These are phyloP conservation scores for Xylariaceae sp. DNA, from an alignment of 2,329 filamentous ascomycete genomes.

Conservation along the genomic window DNA sequence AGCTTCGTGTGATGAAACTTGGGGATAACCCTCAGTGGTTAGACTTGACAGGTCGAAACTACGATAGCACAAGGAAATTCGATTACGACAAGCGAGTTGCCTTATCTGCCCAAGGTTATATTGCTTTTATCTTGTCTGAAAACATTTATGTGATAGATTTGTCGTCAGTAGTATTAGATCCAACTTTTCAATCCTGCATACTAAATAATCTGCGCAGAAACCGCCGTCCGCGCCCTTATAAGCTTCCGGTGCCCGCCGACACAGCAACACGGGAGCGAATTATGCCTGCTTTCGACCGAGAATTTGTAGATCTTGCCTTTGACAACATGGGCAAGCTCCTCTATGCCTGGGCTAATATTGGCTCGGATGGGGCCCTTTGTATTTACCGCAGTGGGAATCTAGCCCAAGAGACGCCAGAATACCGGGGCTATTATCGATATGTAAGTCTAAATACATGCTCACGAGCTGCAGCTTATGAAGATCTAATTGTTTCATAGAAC, in stretches of 20 bases:
- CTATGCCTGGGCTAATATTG: not conserved
- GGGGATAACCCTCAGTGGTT: not conserved
- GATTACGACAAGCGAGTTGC: slow-evolving; percentile 3
- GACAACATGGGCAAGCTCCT: not conserved
- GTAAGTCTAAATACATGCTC: not conserved
- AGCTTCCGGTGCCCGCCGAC: not conserved
- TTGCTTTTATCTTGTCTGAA: not conserved
- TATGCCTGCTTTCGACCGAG: not conserved
- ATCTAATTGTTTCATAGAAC: not conserved
- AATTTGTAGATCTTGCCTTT: slow-evolving; percentile 3
- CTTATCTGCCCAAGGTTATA: not conserved
- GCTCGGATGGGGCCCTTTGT: not conserved
- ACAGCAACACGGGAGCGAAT: not conserved
- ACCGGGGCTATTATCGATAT: not conserved
- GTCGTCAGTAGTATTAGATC: not conserved
- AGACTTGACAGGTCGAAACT: not conserved
- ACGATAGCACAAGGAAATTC: not conserved
- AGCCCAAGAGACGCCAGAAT: not conserved
- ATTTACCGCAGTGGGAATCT: slow-evolving; percentile 1
- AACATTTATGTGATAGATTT: not conserved
- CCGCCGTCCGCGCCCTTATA: not conserved
- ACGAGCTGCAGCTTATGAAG: no score
- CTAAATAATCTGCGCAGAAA: not conserved
- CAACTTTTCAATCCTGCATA: not conserved
- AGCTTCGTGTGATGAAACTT: slow-evolving; percentile 3